Conservation (phyloP, 352 stramenopile species). For the Pythium aquatile region DNA sequence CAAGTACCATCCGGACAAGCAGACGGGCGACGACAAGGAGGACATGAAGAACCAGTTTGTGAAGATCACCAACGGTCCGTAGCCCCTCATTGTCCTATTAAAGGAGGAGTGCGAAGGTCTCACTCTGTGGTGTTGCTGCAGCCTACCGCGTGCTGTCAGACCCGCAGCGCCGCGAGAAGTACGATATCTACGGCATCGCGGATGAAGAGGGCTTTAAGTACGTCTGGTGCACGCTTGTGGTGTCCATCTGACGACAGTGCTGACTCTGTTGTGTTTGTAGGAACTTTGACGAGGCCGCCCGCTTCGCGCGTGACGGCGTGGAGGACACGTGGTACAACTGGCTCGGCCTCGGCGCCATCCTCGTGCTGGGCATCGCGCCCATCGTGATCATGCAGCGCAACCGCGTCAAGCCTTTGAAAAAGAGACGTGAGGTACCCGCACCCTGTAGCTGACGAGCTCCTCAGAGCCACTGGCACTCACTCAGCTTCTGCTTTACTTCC, state of each 20-base stretch:
- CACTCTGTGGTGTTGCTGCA: constrained; percentile 12
- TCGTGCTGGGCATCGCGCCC: constrained; percentile 50
- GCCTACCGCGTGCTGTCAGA: constrained; percentile 78
- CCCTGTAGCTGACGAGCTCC: background rate
- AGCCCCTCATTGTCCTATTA: no score
- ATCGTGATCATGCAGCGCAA: constrained; percentile 76
- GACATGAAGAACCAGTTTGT: constrained; percentile 68
- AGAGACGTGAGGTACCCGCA: constrained; percentile 59
- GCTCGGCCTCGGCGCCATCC: constrained; percentile 56
- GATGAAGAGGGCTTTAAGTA: constrained; percentile 78
- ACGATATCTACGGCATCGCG: constrained; percentile 76
- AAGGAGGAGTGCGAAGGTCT: no score
- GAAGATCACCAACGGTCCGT: constrained; percentile 74
- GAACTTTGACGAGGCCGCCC: constrained; percentile 77
- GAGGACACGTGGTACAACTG: constrained; percentile 75
- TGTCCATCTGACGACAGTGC: background rate
- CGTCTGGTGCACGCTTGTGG: constrained; percentile 17
- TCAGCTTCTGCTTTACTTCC: background rate
- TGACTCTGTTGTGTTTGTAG: constrained; percentile 26
- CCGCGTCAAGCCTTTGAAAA: constrained; percentile 68
- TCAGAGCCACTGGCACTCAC: background rate
- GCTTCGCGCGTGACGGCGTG: constrained; percentile 60
- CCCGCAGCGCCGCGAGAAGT: constrained; percentile 70
- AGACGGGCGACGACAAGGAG: constrained; percentile 63
- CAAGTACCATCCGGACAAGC: constrained; percentile 95